These are phyloP conservation scores for Neonectria sp. DNA, from an alignment of 2,329 filamentous ascomycete genomes.

Conservation along the genomic window DNA sequence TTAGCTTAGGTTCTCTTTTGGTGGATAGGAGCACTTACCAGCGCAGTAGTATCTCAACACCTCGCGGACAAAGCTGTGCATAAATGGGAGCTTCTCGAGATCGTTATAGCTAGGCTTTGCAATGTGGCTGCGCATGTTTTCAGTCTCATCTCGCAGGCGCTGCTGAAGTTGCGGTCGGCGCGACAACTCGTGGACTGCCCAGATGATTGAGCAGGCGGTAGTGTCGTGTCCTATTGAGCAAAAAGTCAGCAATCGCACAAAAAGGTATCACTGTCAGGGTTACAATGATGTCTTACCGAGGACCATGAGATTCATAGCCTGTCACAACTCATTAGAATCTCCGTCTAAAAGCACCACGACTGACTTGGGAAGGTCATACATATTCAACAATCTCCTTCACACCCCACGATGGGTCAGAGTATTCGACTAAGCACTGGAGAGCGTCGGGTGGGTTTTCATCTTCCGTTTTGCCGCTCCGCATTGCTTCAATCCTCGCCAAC, in stretches of 20 bases:
- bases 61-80: conserved; percentile 61
- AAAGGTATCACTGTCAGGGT: neutral
- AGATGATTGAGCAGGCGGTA: conserved; percentile 59
- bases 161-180: conserved; percentile 54
- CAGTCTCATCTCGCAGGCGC: conserved; percentile 57
- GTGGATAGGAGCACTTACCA: conserved; percentile 30
- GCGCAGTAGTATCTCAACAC: conserved; percentile 60
- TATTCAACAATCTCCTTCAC: conserved; percentile 49
- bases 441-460: conserved; percentile 33
- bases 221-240: conserved; percentile 57
- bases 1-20: conserved; percentile 1
- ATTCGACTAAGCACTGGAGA: conserved; percentile 55
- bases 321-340: conserved; percentile 49
- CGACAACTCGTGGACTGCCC: conserved; percentile 59
- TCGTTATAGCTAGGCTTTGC: conserved; percentile 35
- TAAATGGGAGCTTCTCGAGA: conserved; percentile 53
- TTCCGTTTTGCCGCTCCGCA: conserved; percentile 11
- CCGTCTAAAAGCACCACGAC: neutral
- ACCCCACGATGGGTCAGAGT: conserved; percentile 42
- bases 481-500: conserved; percentile 16
- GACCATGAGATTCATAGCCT: conserved; percentile 61
- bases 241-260: neutral
- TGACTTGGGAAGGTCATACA: conserved; percentile 22
- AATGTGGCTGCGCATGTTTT: conserved; percentile 31
- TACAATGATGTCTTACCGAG: conserved; percentile 49